Evolutionary conservation across 176 grass and related monocot genomes (phyloP).

Genomic region (Thalia dealbata): DNA sequence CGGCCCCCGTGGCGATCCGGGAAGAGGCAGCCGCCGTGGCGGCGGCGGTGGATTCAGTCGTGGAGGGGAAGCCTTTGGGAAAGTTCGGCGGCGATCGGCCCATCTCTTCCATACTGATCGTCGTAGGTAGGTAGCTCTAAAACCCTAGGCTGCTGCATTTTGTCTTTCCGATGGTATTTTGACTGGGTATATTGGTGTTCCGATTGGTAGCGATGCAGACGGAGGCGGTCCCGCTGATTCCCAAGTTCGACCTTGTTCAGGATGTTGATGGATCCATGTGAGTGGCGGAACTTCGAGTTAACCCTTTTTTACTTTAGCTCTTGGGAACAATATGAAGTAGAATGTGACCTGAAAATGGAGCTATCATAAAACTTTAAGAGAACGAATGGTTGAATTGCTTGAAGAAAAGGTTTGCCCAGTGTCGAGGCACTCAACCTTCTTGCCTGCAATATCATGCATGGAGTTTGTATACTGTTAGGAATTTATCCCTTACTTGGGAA

Average conservation of each 20-base stretch:
- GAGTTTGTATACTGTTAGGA: too few relatives aligned
- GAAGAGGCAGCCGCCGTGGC: not conserved
- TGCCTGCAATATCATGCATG: not conserved
- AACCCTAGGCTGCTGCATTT: too few relatives aligned
- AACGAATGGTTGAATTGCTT: too few relatives aligned
- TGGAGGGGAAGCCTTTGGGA: not conserved
- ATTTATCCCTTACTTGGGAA: too few relatives aligned
- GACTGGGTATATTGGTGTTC: not conserved
- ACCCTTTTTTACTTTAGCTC: not conserved
- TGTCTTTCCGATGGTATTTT: not conserved
- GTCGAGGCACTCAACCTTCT: not conserved
- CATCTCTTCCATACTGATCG: constrained; percentile 58
- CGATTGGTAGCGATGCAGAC: constrained; percentile 58
- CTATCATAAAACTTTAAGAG: too few relatives aligned
- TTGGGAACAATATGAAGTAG: not conserved
- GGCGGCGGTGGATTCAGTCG: constrained; percentile 7
- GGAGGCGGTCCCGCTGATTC: constrained; percentile 66
- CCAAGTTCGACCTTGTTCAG: constrained; percentile 52
- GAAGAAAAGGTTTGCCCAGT: too few relatives aligned
- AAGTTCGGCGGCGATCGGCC: constrained; percentile 14
- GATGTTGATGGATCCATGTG: constrained; percentile 37
- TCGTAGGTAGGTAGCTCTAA: constrained; percentile 49
- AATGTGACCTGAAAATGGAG: not conserved
- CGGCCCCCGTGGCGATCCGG: not conserved
- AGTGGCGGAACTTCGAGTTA: not conserved